Base-by-base conservation (phyloP, 176 grass and related monocot genomes). In the Carex littledalei region DNA sequence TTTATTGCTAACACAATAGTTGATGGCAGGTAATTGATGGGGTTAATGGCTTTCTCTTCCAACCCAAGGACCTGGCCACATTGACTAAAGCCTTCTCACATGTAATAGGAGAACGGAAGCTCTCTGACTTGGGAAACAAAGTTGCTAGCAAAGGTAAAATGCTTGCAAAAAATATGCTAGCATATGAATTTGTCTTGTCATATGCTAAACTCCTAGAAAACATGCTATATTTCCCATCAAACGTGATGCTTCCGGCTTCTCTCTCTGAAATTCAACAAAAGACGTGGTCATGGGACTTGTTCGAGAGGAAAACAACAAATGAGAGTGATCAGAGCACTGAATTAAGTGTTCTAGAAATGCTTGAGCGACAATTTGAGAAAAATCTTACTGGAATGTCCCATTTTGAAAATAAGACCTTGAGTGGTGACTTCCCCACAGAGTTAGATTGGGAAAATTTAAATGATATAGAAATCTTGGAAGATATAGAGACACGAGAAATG, bases 201-300 rank as follows among this genome's bases (percentile, higher is more conserved):
- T 85, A 95, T 89, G 85, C 94, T 82, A 90, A 82, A 80, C 93
- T 98, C 91, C 89, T 98, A 78, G 96, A 95, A 93, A 92, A 65
- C 29, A 59, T 94, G 85, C 82, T 95, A 49, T 80, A 94, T 78
- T 95, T 94, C 89, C 93, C 96, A 77, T 98, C 96, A 78, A 65
- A 95, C 71, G 87, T 85, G 79, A 91, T 85, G 63, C 81, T 92
- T 76, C 96, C 96, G 21, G 63, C 63, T 88, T 83, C 91, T 59
- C 53, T 84, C 63, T 94, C 93, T 88, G 60, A 95, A 84, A 81
- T 93, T 72, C 82, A 92, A 90, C 93, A 95, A 65, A 89, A 72
- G 60, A 86, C 83, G 67, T 98, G 96, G 96, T 91, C 91, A 71
- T 95, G 96, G 96, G 89, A 90, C 84, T 83, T 77, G 81, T 91